Evolutionary conservation across 345 rosid species (phyloP).

Genomic region (Eucalyptus melliodora): DNA sequence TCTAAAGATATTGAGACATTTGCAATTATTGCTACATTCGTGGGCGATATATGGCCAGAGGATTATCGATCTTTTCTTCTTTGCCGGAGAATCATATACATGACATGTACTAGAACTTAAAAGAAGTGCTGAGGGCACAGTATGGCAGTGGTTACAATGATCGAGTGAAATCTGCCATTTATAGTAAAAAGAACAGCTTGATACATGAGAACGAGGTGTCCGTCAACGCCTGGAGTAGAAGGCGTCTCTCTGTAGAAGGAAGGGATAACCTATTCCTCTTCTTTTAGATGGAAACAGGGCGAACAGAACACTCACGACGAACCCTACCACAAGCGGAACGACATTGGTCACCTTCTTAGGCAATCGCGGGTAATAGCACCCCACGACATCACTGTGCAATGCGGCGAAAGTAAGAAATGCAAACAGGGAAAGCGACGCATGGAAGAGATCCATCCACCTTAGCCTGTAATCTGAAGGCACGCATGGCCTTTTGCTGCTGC

Average conservation of each 20-base stretch:
- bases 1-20: neutral
- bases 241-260: conserved; percentile 18
- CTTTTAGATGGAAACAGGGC: conserved; percentile 35
- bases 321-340: conserved; percentile 25
- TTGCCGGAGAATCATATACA: neutral
- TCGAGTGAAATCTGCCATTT: neutral
- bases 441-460: conserved; percentile 29
- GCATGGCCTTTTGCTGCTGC: conserved; percentile 24
- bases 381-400: conserved; percentile 20
- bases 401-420: conserved; percentile 30
- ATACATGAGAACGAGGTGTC: neutral
- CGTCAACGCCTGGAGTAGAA: conserved; percentile 7
- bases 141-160: neutral
- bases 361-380: conserved; percentile 27
- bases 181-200: neutral
- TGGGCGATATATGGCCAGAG: neutral
- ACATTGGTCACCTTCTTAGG: conserved; percentile 22
- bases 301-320: conserved; percentile 16
- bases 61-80: neutral
- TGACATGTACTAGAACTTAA: neutral
- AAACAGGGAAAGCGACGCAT: conserved; percentile 21
- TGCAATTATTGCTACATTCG: neutral
- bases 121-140: neutral
- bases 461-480: conserved; percentile 22
- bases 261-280: conserved; percentile 33